Evolutionary conservation across 2,329 filamentous ascomycete species (phyloP), one percentile per base, ranked within the genome.

Genomic region (Trichocomaceae sp.): DNA sequence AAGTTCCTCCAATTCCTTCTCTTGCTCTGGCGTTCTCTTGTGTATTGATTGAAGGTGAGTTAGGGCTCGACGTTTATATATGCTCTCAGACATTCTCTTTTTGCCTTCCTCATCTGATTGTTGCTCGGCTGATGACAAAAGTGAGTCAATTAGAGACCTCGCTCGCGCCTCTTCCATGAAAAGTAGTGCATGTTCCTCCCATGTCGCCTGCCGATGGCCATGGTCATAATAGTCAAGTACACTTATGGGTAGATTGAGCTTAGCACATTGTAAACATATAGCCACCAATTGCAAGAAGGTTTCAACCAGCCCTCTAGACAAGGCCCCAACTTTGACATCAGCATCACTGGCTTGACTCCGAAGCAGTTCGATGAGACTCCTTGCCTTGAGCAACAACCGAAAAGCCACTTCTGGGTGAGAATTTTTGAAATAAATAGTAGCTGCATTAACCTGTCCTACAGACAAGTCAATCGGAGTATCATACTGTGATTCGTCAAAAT

Each of bases 81-180:
- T 50, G 15, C 26, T 39, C n/a, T 55, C 2, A n/a, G 53, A 50
- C 47, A 55, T 50, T 23, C 50, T 52, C 17, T 23, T 33, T 19
- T 37, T 52, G 6, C 6, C 35, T 50, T 52, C 41, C 6, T 52
- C 39, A 7, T 52, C 41, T 17, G 50, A 52, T 8, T 45, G 53
- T 23, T 31, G 9, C 12, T 50, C 37, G 1, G 47, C 9, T 29
- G 41, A 55, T 31, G 57, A 33, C 23, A 59, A 50, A 26, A 64
- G 51, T 13, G 61, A 60, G 8, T 63, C 62, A 9, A 63, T 59
- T 2, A 64, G 58, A 12, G 59, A 54, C 12, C 60, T 56, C 17
- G 62, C 62, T 45, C 62, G 54, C 19, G 52, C 58, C 51, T 60
- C 60, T 45, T 64, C 62, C 10, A 62, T 37, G 45, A 64, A 64